Percentiles rank a stretch among this genome's conserved stretches.
Conservation (phyloP, 306 rosid species). For the Carpinus fangiana region DNA sequence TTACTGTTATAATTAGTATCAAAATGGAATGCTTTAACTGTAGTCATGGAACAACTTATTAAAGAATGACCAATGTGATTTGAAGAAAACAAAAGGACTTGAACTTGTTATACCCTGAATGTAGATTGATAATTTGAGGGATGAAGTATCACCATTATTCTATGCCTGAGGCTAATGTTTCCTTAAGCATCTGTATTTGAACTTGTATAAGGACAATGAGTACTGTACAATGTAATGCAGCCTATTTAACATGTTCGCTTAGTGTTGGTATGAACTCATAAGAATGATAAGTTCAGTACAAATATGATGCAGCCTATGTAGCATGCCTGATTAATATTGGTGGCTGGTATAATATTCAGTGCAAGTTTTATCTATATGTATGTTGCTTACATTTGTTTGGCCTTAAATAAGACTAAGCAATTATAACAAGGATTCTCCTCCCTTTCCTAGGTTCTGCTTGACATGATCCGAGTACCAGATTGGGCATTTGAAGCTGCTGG, state of each 20-base stretch:
- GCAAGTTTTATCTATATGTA: background rate
- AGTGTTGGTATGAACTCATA: background rate
- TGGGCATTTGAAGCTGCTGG: slow-evolving; percentile 99
- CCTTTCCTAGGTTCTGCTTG: slow-evolving; percentile 72
- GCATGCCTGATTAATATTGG: background rate
- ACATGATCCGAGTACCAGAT: slow-evolving; percentile 97
- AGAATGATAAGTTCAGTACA: background rate
- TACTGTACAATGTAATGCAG: background rate
- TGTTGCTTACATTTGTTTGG: slow-evolving; percentile 14
- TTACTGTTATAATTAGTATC: slow-evolving; percentile 8
- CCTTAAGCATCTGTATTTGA: background rate
- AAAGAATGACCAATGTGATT: background rate
- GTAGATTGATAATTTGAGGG: background rate
- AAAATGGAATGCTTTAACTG: slow-evolving; percentile 12
- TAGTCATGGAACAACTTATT: background rate
- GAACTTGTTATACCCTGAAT: background rate
- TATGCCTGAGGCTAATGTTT: background rate
- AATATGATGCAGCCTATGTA: background rate
- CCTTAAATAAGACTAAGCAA: slow-evolving; percentile 12
- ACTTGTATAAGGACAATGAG: background rate
- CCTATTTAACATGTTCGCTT: background rate
- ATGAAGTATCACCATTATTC: background rate
- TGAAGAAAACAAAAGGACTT: background rate
- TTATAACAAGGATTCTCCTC: slow-evolving; percentile 25
- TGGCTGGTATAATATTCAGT: background rate